Evolutionary conservation across 2,329 filamentous ascomycete genomes (phyloP), one percentile per base, ranked within the genome.

Genomic region (Aureobasidium pullulans): DNA sequence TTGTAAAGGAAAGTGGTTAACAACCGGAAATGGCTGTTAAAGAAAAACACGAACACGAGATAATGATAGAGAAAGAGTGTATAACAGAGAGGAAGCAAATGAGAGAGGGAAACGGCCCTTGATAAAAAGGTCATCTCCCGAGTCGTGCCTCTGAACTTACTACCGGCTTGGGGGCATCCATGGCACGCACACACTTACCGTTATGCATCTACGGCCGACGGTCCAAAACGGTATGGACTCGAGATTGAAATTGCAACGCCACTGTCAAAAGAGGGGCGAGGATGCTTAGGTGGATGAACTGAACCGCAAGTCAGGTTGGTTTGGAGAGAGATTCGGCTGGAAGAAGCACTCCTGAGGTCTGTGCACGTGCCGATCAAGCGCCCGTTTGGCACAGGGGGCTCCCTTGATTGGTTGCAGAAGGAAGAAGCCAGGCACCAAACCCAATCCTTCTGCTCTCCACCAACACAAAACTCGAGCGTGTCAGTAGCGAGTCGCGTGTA

Each of bases 71-170:
- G 39, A 53, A 53, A 28, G 37, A 46, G 32, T 46, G 48, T 52
- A 40, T 53, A 43, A 16, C 36, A 36, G 23, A 19, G n/a, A 40
- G 19, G 32, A 40, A 47, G 34, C 36, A 43, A 31, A 34, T 46
- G 59, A 57, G 59, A 53, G 58, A 39, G 50, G 59, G 59, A 48
- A 56, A 56, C 49, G 50, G 50, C 49, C 48, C 36, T 37, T 29
- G 49, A 56, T 60, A 59, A 56, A 23, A 48, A 56, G 42, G 34
- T 60, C 52, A 53, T 39, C 59, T 49, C 16, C 47, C 23, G 43
- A 48, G 43, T 57, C 54, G 54, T 57, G 42, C 54, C 43, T 48
- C 15, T 48, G 42, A 31, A 34, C 54, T 23, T 23, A 23, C 39
- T 57, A 57, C 42, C 54, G 54, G 34, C 23, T 48, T 48, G 42